A percentile compares a stretch with the other conserved stretches of the same genome.
phyloP scores from a whole-genome alignment of 441 rosid species.

The Omphalea diandra region DNA sequence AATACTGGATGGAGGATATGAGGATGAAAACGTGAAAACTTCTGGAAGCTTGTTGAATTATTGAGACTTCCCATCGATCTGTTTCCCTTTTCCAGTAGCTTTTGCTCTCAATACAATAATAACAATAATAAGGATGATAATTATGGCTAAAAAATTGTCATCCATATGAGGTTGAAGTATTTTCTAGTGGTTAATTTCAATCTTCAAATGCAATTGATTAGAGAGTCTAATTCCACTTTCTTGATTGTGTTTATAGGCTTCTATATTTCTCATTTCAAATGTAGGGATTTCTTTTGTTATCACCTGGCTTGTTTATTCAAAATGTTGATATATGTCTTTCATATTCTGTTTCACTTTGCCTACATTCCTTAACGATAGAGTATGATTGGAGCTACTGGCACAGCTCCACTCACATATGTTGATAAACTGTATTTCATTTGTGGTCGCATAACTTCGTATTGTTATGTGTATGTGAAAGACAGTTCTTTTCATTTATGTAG shows the following conservation, averaged over 20 bases:
- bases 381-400: not conserved
- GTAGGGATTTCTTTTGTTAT: not conserved
- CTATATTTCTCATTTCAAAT: not conserved
- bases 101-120: not conserved
- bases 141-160: too few species aligned
- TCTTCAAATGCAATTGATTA: not conserved
- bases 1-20: not conserved
- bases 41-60: not conserved
- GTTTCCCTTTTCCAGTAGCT: too few species aligned
- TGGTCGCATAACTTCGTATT: not conserved
- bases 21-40: not conserved
- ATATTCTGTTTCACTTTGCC: not conserved
- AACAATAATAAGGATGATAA: not conserved
- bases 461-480: not conserved
- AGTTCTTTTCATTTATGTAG: not conserved
- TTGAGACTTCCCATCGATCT: not conserved
- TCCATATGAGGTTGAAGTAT: too few species aligned
- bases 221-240: not conserved
- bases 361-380: not conserved
- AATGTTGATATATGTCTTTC: not conserved
- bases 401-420: not conserved
- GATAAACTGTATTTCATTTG: not conserved
- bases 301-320: not conserved
- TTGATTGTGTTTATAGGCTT: not conserved
- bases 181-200: not conserved